These are phyloP conservation scores for Hypomyces rosellus DNA, from an alignment of 2,329 filamentous ascomycete genomes.

Conservation along the genomic window DNA sequence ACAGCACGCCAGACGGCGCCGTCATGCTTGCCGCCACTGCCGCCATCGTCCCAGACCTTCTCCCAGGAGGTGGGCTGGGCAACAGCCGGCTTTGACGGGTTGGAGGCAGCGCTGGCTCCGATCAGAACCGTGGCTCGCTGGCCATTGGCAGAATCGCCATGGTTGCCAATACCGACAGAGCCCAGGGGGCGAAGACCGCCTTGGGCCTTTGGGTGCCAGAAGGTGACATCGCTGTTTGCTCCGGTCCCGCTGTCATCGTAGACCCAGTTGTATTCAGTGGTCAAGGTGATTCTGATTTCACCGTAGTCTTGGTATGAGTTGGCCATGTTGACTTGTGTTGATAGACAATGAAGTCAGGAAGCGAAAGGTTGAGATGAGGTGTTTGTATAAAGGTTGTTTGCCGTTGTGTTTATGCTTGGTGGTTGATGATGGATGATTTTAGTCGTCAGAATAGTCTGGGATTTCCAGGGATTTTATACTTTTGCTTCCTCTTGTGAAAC, in stretches of 20 bases:
- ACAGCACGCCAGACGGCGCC: conserved; percentile 1
- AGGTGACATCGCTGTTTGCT: background rate
- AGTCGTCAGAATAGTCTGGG: no score
- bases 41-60: background rate
- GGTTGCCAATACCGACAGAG: background rate
- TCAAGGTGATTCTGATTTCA: conserved; percentile 8
- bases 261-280: conserved; percentile 5
- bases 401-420: no score
- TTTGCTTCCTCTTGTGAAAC: no score
- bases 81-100: background rate
- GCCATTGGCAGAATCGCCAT: background rate
- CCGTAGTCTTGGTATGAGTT: conserved; percentile 4
- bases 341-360: no score
- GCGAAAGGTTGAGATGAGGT: no score
- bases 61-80: background rate
- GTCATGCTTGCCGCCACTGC: background rate
- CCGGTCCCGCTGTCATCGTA: conserved; percentile 1
- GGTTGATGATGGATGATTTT: no score
- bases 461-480: no score
- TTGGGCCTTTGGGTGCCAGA: background rate
- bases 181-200: conserved; percentile 1
- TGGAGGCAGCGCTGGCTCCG: background rate
- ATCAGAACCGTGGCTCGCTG: conserved; percentile 1
- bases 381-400: no score
- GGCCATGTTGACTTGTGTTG: background rate